phyloP scores from a whole-genome alignment of 768 basidiomycete genomes.

The Suillus clintonianus region DNA sequence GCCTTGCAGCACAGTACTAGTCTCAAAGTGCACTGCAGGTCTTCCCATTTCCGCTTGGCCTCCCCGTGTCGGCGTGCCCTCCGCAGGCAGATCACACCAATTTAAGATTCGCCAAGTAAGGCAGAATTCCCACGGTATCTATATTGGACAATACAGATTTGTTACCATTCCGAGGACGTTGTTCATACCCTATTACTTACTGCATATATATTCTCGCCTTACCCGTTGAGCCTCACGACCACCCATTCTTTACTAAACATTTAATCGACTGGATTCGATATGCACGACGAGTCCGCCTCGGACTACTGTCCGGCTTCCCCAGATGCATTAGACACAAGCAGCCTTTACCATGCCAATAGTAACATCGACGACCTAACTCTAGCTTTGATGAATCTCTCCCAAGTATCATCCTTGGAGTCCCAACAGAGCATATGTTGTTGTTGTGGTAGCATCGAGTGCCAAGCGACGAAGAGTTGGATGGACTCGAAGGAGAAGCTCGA shows the following conservation, averaged over 20 bases:
- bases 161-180: constrained; percentile 2
- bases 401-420: constrained; percentile 73
- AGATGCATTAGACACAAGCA: constrained; percentile 51
- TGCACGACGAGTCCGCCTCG: constrained; percentile 19
- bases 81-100: not conserved
- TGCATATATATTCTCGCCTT: constrained; percentile 6
- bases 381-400: constrained; percentile 72
- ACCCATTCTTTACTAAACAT: constrained; percentile 1
- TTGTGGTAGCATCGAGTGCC: constrained; percentile 66
- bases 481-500: constrained; percentile 71
- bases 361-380: constrained; percentile 81
- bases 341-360: constrained; percentile 52
- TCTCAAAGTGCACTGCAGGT: not conserved
- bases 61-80: not conserved
- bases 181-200: constrained; percentile 3
- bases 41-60: not conserved
- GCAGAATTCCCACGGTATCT: not conserved
- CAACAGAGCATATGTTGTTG: constrained; percentile 56
- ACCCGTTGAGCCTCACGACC: not conserved
- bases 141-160: not conserved
- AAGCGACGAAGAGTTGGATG: constrained; percentile 63
- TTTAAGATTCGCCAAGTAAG: not conserved
- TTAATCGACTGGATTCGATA: constrained; percentile 10
- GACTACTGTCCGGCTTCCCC: constrained; percentile 46
- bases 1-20: not conserved